Evolutionary conservation across 2,329 filamentous ascomycete species (phyloP).

Genomic region (Colletotrichum sp.): DNA sequence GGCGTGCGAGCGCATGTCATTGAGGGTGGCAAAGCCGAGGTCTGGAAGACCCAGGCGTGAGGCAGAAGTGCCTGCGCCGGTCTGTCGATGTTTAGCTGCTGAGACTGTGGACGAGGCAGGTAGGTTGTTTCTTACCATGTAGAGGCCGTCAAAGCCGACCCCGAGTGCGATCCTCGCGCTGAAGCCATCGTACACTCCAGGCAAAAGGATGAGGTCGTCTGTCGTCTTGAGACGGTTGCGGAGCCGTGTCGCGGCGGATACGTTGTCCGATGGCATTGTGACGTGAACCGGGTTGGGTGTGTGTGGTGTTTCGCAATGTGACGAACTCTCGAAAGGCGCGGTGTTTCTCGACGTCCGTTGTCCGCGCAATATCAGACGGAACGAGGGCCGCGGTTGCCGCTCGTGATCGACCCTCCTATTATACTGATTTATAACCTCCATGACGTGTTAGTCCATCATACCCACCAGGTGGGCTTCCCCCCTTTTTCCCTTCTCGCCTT

Average conservation of each 20-base stretch:
- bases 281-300: not conserved
- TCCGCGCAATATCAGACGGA: not conserved
- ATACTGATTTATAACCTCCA: not conserved
- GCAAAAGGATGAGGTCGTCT: slow-evolving; percentile 57
- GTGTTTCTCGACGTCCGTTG: not conserved
- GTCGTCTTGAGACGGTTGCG: slow-evolving; percentile 41
- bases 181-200: slow-evolving; percentile 73
- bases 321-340: not conserved
- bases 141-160: slow-evolving; percentile 68
- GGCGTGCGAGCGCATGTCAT: slow-evolving; percentile 69
- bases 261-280: not conserved
- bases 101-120: not conserved
- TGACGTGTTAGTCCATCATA: not conserved
- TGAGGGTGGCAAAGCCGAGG: slow-evolving; percentile 64
- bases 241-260: slow-evolving; percentile 37
- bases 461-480: not conserved
- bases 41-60: slow-evolving; percentile 68
- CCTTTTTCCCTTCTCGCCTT: not conserved
- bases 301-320: not conserved
- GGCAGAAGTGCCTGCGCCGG: slow-evolving; percentile 65
- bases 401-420: not conserved
- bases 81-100: slow-evolving; percentile 39
- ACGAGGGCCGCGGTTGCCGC: not conserved
- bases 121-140: slow-evolving; percentile 58
- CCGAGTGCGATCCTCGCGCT: slow-evolving; percentile 67